Conservation (phyloP, 2,329 filamentous ascomycete genomes). For the Proliferodiscus dingleyae region DNA sequence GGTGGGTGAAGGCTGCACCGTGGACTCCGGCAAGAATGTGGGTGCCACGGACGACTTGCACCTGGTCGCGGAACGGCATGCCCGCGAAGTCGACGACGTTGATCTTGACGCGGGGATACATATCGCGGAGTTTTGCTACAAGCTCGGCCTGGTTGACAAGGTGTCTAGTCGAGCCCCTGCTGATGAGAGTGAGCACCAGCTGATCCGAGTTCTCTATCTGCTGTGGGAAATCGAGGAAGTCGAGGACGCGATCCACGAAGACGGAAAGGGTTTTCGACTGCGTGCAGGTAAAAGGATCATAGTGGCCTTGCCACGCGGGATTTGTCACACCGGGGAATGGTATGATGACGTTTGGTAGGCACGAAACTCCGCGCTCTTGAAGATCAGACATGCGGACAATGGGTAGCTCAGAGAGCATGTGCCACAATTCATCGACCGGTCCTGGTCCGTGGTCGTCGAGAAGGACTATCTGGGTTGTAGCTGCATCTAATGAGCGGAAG, state of each 20-base stretch:
- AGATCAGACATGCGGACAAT: constrained; percentile 1
- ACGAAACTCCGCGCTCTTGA: background rate
- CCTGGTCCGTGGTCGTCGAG: constrained; percentile 2
- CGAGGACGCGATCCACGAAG: constrained; percentile 4
- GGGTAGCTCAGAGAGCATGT: background rate
- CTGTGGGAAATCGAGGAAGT: background rate
- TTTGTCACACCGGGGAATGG: constrained; percentile 28
- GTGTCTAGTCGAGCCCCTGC: background rate
- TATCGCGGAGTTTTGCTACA: background rate
- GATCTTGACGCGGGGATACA: constrained; percentile 13
- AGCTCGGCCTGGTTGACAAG: background rate
- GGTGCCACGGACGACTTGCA: constrained; percentile 16
- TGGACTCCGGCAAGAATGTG: constrained; percentile 26
- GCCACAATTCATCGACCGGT: constrained; percentile 4
- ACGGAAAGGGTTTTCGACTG: background rate
- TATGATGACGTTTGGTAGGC: constrained; percentile 19
- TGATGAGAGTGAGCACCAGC: constrained; percentile 4
- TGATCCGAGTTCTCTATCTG: background rate
- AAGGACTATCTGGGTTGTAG: constrained; percentile 7
- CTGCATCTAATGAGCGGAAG: background rate
- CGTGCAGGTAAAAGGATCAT: constrained; percentile 22
- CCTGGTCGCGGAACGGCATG: constrained; percentile 20
- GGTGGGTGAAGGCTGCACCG: constrained; percentile 26
- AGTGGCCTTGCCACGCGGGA: constrained; percentile 30
- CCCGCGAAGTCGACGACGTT: constrained; percentile 18